A percentile compares a stretch with the other conserved stretches of the same genome.
Conservation (phyloP, 768 basidiomycete species). For the Lentinus tigrinus region DNA sequence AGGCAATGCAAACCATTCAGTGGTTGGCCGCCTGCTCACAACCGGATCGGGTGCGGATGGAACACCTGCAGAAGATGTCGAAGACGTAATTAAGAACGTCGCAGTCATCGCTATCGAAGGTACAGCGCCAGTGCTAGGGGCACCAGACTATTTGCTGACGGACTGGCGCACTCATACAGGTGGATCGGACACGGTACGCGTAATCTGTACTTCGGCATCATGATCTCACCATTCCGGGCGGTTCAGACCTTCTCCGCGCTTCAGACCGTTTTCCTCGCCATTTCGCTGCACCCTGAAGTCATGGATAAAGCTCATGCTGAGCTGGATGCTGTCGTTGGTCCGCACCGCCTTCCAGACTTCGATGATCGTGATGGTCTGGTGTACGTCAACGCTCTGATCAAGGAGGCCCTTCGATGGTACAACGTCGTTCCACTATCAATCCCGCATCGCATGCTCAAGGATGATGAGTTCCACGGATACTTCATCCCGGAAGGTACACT, state of each 20-base stretch:
- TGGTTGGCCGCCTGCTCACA: background rate
- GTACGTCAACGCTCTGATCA: conserved; percentile 23
- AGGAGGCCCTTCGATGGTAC: conserved; percentile 21
- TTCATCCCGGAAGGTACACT: conserved; percentile 3
- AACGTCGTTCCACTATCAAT: conserved; percentile 17
- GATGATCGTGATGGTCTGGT: conserved; percentile 15
- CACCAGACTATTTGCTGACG: too few species aligned
- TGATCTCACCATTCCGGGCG: too few species aligned
- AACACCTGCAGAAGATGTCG: background rate
- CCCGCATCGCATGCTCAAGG: conserved; percentile 17
- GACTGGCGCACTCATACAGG: background rate
- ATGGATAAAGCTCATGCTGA: conserved; percentile 25
- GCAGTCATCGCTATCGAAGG: conserved; percentile 16
- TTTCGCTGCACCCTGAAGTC: conserved; percentile 21
- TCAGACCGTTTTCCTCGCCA: conserved; percentile 13
- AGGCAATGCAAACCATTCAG: background rate
- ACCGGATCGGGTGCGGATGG: background rate
- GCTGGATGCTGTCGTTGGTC: conserved; percentile 24
- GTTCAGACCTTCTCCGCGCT: background rate
- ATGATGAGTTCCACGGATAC: conserved; percentile 5
- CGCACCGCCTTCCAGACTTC: conserved; percentile 19
- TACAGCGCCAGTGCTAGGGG: background rate
- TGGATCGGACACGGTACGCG: too few species aligned
- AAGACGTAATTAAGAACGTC: conserved; percentile 19
- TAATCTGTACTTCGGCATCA: too few species aligned